A percentile compares a stretch with the other conserved stretches of the same genome.
Evolutionary conservation across 192 early-diverging fungal species (phyloP).

Genomic region (Coemansia reversa): DNA sequence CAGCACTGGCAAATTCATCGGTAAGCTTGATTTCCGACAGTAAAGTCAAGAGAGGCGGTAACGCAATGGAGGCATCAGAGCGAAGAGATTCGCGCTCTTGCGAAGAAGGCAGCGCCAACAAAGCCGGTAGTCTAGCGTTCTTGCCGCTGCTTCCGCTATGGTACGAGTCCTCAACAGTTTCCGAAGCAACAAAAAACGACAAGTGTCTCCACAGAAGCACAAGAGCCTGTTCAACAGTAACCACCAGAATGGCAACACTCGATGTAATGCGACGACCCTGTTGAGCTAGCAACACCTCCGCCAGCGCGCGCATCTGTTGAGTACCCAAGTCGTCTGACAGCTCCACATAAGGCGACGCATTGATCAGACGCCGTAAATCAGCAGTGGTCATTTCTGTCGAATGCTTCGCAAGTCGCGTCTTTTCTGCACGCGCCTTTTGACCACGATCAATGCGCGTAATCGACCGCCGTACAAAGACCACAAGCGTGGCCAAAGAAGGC

Average conservation of each 20-base stretch:
- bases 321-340: conserved; percentile 31
- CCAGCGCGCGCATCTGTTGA: conserved; percentile 47
- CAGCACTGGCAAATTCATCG: conserved; percentile 30
- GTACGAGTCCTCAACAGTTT: background rate
- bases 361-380: conserved; percentile 39
- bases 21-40: conserved; percentile 43
- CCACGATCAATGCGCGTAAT: conserved; percentile 35
- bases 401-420: conserved; percentile 35
- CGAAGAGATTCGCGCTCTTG: conserved; percentile 40
- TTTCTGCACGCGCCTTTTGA: conserved; percentile 32
- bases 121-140: conserved; percentile 5
- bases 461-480: conserved; percentile 37
- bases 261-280: conserved; percentile 45
- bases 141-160: background rate
- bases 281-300: conserved; percentile 37
- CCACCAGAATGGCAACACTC: conserved; percentile 46
- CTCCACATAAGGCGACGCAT: conserved; percentile 32
- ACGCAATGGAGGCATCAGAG: conserved; percentile 37
- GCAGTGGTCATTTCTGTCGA: conserved; percentile 41
- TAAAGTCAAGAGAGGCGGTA: conserved; percentile 38
- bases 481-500: conserved; percentile 50
- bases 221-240: conserved; percentile 58
- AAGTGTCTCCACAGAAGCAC: conserved; percentile 76
- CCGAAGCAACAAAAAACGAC: conserved; percentile 49
- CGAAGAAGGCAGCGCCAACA: conserved; percentile 21